Percentiles rank a stretch among this genome's conserved stretches.
phyloP scores from a whole-genome alignment of 371 early-diverging fungal species.

The Mortierella sp. region DNA sequence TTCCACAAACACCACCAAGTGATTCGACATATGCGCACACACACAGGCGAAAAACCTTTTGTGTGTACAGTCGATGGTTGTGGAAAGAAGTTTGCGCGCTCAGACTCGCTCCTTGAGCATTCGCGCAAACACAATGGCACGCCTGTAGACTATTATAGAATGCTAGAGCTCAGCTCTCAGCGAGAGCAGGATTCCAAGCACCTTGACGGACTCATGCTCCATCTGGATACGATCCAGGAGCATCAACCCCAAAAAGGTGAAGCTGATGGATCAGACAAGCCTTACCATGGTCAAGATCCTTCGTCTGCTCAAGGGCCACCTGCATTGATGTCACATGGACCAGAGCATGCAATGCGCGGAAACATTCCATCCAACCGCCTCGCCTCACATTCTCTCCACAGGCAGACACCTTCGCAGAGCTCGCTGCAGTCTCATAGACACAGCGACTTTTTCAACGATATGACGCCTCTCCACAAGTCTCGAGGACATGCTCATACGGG shows the following conservation, averaged over 20 bases:
- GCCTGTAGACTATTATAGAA: constrained; percentile 34
- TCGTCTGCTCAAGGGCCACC: neutral
- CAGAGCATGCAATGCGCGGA: neutral
- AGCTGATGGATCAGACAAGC: neutral
- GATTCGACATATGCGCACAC: constrained; percentile 57
- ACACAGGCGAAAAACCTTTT: constrained; percentile 61
- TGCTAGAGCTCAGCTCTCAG: constrained; percentile 37
- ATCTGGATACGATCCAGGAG: constrained; percentile 36
- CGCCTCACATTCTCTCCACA: neutral
- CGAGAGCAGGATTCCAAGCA: constrained; percentile 46
- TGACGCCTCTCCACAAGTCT: constrained; percentile 25
- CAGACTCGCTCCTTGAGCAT: constrained; percentile 41
- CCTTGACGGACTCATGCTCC: constrained; percentile 36
- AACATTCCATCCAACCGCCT: neutral
- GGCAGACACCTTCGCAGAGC: neutral
- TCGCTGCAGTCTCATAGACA: neutral
- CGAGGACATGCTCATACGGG: constrained; percentile 47
- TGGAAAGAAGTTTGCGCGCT: constrained; percentile 56
- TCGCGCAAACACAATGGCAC: constrained; percentile 44
- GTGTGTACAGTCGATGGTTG: constrained; percentile 56
- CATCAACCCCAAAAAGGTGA: constrained; percentile 12
- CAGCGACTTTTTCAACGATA: constrained; percentile 5
- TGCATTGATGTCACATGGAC: neutral
- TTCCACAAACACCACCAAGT: constrained; percentile 58
- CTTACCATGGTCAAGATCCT: neutral